A percentile compares a stretch with the other conserved stretches of the same genome.
Conservation (phyloP, 805 yeast genomes). For the Candida vaughaniae region DNA sequence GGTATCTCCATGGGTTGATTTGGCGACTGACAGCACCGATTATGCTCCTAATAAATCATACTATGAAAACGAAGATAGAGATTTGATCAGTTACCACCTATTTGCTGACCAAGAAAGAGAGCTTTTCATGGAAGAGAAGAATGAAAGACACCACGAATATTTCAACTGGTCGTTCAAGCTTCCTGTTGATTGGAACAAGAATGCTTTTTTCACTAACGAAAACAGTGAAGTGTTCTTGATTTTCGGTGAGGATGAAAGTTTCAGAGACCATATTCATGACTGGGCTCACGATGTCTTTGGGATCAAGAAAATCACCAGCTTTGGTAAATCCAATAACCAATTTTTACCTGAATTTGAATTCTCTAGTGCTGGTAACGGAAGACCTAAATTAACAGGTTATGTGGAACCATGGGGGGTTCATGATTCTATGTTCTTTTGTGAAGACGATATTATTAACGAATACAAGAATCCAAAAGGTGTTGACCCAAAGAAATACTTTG, state of each 20-base stretch:
- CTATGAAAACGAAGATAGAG: constrained; percentile 25
- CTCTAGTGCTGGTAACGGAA: constrained; percentile 4
- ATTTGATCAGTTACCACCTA: constrained; percentile 18
- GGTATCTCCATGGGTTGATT: constrained; percentile 39
- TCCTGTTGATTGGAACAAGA: constrained; percentile 29
- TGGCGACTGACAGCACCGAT: constrained; percentile 4
- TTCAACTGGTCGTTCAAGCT: constrained; percentile 12
- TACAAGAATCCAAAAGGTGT: constrained; percentile 5
- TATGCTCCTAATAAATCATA: constrained; percentile 32
- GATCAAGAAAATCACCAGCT: constrained; percentile 18
- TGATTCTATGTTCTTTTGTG: constrained; percentile 29
- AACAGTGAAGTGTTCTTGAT: constrained; percentile 27
- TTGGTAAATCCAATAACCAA: constrained; percentile 11
- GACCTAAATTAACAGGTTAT: constrained; percentile 21
- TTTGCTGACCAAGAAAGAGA: constrained; percentile 5
- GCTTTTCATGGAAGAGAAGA: constrained; percentile 6
- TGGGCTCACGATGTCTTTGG: constrained; percentile 36
- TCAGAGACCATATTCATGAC: constrained; percentile 38
- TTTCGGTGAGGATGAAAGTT: constrained; percentile 42
- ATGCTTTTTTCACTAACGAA: constrained; percentile 28
- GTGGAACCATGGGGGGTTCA: constrained; percentile 41
- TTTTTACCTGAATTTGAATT: constrained; percentile 17
- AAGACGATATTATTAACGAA: constrained; percentile 16
- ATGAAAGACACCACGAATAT: constrained; percentile 8
- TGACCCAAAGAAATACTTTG: constrained; percentile 18